Conservation (phyloP, 2,329 filamentous ascomycete species). For the Trichoderma atrobrunneum region DNA sequence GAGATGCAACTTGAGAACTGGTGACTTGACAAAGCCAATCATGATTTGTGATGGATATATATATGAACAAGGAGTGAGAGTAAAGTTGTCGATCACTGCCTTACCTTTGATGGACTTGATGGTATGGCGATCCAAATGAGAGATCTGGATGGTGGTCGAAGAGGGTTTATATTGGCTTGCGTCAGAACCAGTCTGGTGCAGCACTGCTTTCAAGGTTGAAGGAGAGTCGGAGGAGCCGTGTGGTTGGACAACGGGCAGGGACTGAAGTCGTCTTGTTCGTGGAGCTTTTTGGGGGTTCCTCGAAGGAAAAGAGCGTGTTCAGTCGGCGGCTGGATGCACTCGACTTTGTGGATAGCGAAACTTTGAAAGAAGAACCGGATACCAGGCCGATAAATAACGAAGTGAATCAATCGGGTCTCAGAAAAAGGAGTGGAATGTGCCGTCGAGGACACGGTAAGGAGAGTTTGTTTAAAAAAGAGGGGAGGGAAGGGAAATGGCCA, state of each 20-base stretch:
- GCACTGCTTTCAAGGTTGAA: constrained; percentile 16
- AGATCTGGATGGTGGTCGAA: not conserved
- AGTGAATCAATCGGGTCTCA: constrained; percentile 7
- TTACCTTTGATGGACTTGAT: constrained; percentile 15
- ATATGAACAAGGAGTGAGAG: not conserved
- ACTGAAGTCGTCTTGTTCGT: constrained; percentile 19
- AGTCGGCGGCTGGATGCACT: constrained; percentile 19
- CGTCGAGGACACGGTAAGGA: constrained; percentile 31
- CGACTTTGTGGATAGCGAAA: constrained; percentile 12
- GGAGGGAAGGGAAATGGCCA: constrained; percentile 6
- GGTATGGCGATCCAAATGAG: not conserved
- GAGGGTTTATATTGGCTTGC: constrained; percentile 15
- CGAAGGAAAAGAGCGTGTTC: constrained; percentile 9
- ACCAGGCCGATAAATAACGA: constrained; percentile 12
- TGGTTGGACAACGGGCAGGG: constrained; percentile 26
- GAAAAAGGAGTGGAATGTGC: constrained; percentile 33
- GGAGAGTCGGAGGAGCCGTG: not conserved
- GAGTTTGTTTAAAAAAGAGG: constrained; percentile 6
- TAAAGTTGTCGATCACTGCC: constrained; percentile 1
- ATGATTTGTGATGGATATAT: not conserved
- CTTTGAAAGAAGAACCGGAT: constrained; percentile 12
- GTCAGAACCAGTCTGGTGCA: constrained; percentile 27
- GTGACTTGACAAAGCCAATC: not conserved
- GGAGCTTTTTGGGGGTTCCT: not conserved
- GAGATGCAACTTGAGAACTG: not conserved